Conservation (phyloP, 2,329 filamentous ascomycete genomes). For the Escovopsis sp. region DNA sequence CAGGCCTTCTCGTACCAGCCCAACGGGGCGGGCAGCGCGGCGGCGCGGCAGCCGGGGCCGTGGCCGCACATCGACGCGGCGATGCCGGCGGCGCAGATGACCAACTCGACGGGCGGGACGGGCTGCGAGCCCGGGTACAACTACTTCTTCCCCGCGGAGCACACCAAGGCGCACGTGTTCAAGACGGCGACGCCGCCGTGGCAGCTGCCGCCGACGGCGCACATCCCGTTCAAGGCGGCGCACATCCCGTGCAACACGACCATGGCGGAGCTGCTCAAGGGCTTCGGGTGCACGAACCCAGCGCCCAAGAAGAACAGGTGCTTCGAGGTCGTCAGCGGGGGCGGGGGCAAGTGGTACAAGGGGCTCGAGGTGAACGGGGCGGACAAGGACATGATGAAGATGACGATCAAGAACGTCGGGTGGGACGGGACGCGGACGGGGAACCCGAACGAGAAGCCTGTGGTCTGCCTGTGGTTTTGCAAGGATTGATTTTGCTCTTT, state of each 20-base stretch:
- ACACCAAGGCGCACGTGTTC: conserved; percentile 47
- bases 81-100: conserved; percentile 38
- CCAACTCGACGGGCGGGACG: conserved; percentile 41
- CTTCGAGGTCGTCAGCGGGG: conserved; percentile 39
- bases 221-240: conserved; percentile 32
- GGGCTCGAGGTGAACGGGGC: conserved; percentile 37
- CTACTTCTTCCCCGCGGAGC: conserved; percentile 43
- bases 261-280: conserved; percentile 40
- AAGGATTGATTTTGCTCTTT: conserved; percentile 25
- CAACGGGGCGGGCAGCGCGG: conserved; percentile 21
- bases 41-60: conserved; percentile 25
- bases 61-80: conserved; percentile 27
- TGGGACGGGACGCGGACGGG: conserved; percentile 41
- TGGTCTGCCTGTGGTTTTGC: conserved; percentile 46
- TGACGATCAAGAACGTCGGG: conserved; percentile 39
- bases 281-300: conserved; percentile 41
- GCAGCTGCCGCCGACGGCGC: conserved; percentile 28
- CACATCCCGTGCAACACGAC: conserved; percentile 39
- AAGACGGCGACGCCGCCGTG: conserved; percentile 36
- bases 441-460: conserved; percentile 30
- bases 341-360: conserved; percentile 44
- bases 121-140: conserved; percentile 49
- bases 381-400: conserved; percentile 30
- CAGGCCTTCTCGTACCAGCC: conserved; percentile 21
- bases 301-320: conserved; percentile 38